These are phyloP conservation scores for Porphyrellus cyaneotinctus DNA, from an alignment of 768 basidiomycete species.

Conservation along the genomic window DNA sequence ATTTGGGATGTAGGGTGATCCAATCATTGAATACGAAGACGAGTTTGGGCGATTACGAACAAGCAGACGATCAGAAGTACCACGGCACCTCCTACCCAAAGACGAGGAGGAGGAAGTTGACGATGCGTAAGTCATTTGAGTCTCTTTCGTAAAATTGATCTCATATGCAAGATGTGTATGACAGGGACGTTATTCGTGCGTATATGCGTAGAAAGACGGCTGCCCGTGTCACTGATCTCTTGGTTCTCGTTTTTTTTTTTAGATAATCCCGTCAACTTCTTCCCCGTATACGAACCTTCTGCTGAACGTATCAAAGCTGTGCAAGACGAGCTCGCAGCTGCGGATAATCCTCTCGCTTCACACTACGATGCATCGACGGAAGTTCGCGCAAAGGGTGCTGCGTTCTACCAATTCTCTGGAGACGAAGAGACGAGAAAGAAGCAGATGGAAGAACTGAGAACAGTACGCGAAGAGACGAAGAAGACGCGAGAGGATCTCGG, in stretches of 20 bases:
- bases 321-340: conserved; percentile 62
- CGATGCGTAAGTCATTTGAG: conserved; percentile 47
- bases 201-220: conserved; percentile 5
- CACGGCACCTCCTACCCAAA: conserved; percentile 53
- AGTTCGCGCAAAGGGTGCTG: conserved; percentile 85
- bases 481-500: conserved; percentile 54
- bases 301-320: conserved; percentile 76
- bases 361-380: conserved; percentile 86
- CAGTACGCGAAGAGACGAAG: conserved; percentile 68
- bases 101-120: conserved; percentile 39
- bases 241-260: background rate
- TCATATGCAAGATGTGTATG: conserved; percentile 6
- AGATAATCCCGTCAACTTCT: conserved; percentile 83
- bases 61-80: conserved; percentile 69
- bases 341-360: conserved; percentile 59
- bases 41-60: conserved; percentile 80
- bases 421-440: conserved; percentile 74
- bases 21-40: conserved; percentile 80
- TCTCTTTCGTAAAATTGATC: background rate
- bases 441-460: conserved; percentile 81
- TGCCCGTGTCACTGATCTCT: conserved; percentile 1
- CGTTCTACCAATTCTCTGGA: conserved; percentile 84
- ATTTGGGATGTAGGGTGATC: conserved; percentile 52
- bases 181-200: conserved; percentile 59
- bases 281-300: conserved; percentile 85